Conservation (phyloP, 106 monocot species). For the Triglochin maritima region DNA sequence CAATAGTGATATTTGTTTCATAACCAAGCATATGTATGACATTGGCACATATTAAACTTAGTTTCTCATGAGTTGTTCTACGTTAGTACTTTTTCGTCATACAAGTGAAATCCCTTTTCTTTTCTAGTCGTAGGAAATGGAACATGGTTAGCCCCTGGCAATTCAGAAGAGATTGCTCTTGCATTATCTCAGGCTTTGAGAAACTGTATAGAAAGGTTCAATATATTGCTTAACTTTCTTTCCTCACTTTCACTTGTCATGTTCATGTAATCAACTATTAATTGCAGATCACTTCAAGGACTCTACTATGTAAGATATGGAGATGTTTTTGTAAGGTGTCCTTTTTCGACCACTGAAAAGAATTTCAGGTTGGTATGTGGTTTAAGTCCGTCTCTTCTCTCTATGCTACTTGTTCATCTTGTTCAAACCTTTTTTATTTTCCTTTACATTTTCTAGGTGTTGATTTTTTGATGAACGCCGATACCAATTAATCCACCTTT, state of each 20-base stretch:
- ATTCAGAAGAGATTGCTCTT: slow-evolving; percentile 84
- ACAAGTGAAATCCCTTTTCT: background rate
- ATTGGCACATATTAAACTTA: background rate
- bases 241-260: background rate
- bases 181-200: slow-evolving; percentile 85
- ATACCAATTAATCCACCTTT: too few relatives aligned
- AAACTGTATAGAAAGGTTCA: slow-evolving; percentile 84
- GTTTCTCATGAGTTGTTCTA: background rate
- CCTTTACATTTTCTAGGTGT: background rate
- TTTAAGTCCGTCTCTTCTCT: background rate
- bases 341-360: slow-evolving; percentile 33
- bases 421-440: background rate
- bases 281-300: slow-evolving; percentile 56
- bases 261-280: slow-evolving; percentile 4
- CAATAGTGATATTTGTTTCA: background rate
- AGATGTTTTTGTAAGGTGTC: slow-evolving; percentile 79
- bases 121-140: slow-evolving; percentile 58
- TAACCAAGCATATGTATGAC: background rate
- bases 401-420: background rate
- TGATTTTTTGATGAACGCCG: background rate
- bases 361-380: slow-evolving; percentile 53
- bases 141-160: slow-evolving; percentile 83
- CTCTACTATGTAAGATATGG: slow-evolving; percentile 86
- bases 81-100: too few relatives aligned
- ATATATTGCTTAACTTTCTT: background rate